Evolutionary conservation across 2,329 filamentous ascomycete genomes (phyloP), one percentile per base, ranked within the genome.

Genomic region (Zymoseptoria ardabiliae): DNA sequence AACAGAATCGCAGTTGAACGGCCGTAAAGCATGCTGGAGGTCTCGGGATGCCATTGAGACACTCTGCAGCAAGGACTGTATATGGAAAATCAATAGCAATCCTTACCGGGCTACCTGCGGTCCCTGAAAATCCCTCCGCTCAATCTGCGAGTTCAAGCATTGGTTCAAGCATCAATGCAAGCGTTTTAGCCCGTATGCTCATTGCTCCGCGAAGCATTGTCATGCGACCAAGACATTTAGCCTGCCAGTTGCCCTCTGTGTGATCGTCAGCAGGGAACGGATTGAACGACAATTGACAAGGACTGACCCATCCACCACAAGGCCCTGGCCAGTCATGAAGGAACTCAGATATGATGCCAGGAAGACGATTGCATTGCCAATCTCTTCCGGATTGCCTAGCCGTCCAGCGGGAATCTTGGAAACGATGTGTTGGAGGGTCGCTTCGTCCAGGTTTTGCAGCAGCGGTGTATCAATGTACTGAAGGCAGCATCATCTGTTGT

Each of bases 361-460:
- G 54, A 68, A 65, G 58, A 77, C 77, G 6, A 85, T 82, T 28
- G 82, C 76, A 67, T 83, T 83, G 1, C 81, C 82, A 53, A 81
- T 80, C 71, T 85, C 82, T 56, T 82, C 77, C 7, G 81, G 78
- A 21, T 77, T 78, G 0, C 82, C 83, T 45, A 85, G 67, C 50
- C 82, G 74, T 7, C 80, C 77, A 7, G 84, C 74, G 0, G 83
- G 82, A 49, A 85, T 84, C 25, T 80, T 79, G 58, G 73, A 21
- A 11, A 21, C 78, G 19, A 82, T 79, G 60, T 64, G 57, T 54
- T 69, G 56, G 59, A 52, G 54, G 59, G 65, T 64, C 3, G 57
- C 56, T 8, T 54, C 63, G 11, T 25, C 23, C 8, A 49, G 49
- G 51, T 59, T 20, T 9, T 10, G 53, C 62, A 17, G 52, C 51